Base-by-base conservation (phyloP, 2,329 filamentous ascomycete species). In the Penicillium sp. region DNA sequence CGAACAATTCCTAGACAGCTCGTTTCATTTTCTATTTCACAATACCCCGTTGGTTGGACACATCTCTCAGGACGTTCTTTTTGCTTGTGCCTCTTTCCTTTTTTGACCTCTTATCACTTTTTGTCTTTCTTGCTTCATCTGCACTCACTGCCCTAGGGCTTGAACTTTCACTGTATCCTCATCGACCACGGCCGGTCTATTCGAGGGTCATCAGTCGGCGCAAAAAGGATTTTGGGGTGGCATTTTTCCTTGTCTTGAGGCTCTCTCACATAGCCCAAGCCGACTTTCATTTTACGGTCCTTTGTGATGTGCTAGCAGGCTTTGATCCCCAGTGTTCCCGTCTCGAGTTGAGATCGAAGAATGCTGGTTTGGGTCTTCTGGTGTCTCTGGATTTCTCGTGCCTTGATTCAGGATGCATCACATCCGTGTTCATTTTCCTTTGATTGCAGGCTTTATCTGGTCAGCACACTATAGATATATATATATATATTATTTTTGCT, bases 191-290 rank as follows among this genome's bases (percentile, higher is more conserved):
- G 52, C 54, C 50, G 54, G 53, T 62, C 53, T 54, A 50, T 59
- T 59, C 60, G 62, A 60, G 65, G 55, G 56, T 65, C 62, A 66
- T 67, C 63, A 68, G 65, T 64, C 64, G 65, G 65, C 65, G 65
- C 63, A 65, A 61, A 7, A 32, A 32, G 29, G 60, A 60, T 53
- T 51, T 61, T 55, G 59, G 55, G 63, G 63, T 59, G 65, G 65
- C 60, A 64, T 64, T 60, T 50, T 49, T 37, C 46, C 41, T 46
- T 48, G 18, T 18, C 18, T 18, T 54, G 46, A 48, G 56, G 48
- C 32, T 53, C 40, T 53, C 49, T 57, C 50, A 51, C 51, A 50
- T 54, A 47, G 44, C 41, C 50, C 45, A 47, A 47, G 18, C 40
- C 38, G 48, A 43, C 40, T 26, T 26, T 47, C 9, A 24, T 24